Evolutionary conservation across 176 grass and related monocot genomes (phyloP).

Genomic region (Eleusine indica): DNA sequence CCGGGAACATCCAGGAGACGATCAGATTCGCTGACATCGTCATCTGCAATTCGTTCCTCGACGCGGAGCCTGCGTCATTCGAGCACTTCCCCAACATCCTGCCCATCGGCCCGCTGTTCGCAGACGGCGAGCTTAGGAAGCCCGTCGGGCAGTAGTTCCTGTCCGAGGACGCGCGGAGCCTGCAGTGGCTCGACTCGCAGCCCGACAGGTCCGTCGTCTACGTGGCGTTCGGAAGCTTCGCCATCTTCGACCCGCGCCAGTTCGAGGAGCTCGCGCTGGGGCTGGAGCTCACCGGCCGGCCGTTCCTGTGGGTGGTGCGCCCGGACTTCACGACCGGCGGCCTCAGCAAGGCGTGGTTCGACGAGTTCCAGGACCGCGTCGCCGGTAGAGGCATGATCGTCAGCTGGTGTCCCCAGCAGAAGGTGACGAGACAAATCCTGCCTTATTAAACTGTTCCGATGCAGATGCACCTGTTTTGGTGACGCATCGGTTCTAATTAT

Average conservation of each 20-base stretch:
- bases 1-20: background rate
- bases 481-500: too few relatives aligned
- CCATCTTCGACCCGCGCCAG: conserved; percentile 32
- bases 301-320: conserved; percentile 73
- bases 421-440: background rate
- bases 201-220: conserved; percentile 54
- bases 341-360: conserved; percentile 27
- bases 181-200: conserved; percentile 60
- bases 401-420: conserved; percentile 49
- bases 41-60: conserved; percentile 71
- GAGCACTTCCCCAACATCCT: conserved; percentile 13
- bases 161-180: conserved; percentile 39
- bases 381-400: conserved; percentile 38
- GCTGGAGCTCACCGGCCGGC: conserved; percentile 37
- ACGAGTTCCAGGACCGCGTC: conserved; percentile 28
- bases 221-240: conserved; percentile 65
- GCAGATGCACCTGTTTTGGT: too few relatives aligned
- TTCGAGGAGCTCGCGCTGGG: conserved; percentile 66
- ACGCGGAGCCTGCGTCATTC: conserved; percentile 40
- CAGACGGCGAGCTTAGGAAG: background rate
- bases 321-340: conserved; percentile 36
- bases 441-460: too few relatives aligned
- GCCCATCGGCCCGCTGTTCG: conserved; percentile 46
- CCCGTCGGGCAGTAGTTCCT: conserved; percentile 46
- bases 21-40: conserved; percentile 15